These are phyloP conservation scores for Didymella lethalis DNA, from an alignment of 2,329 filamentous ascomycete species.

Conservation along the genomic window DNA sequence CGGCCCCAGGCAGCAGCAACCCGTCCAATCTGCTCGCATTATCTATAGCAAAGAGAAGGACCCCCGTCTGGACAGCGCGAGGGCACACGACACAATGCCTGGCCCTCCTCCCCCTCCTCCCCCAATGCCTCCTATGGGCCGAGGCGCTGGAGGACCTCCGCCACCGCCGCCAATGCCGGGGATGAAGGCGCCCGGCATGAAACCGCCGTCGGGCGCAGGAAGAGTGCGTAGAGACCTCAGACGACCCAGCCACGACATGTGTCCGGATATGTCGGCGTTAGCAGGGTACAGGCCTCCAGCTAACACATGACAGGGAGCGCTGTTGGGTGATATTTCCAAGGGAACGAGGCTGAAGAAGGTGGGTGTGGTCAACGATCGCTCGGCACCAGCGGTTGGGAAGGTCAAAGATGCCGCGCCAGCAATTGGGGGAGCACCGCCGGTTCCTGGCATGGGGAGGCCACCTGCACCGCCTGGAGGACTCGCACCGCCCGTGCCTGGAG, in stretches of 20 bases:
- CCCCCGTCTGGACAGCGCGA: background rate
- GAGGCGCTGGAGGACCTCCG: constrained; percentile 48
- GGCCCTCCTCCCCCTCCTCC: constrained; percentile 49
- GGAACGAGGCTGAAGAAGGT: constrained; percentile 80
- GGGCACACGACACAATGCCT: constrained; percentile 41
- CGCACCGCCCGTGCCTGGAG: constrained; percentile 71
- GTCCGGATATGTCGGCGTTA: constrained; percentile 1
- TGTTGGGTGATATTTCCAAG: constrained; percentile 87
- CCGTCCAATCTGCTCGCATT: constrained; percentile 3
- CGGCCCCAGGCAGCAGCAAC: constrained; percentile 28
- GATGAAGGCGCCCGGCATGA: constrained; percentile 44
- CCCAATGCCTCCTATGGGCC: constrained; percentile 50
- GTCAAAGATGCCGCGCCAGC: constrained; percentile 66
- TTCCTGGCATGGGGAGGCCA: constrained; percentile 66
- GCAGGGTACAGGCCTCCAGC: constrained; percentile 25
- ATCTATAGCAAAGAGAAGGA: background rate
- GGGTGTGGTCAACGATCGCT: constrained; percentile 88
- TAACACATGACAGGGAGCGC: constrained; percentile 70
- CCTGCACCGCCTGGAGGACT: constrained; percentile 69
- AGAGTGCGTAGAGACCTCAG: constrained; percentile 36
- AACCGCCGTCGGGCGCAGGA: constrained; percentile 44
- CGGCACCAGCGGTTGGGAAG: constrained; percentile 74
- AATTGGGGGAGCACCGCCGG: constrained; percentile 78
- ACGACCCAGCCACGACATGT: background rate
- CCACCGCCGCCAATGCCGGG: constrained; percentile 50